These are phyloP conservation scores for Pyrus communis DNA, from an alignment of 306 rosid species.

Conservation along the genomic window DNA sequence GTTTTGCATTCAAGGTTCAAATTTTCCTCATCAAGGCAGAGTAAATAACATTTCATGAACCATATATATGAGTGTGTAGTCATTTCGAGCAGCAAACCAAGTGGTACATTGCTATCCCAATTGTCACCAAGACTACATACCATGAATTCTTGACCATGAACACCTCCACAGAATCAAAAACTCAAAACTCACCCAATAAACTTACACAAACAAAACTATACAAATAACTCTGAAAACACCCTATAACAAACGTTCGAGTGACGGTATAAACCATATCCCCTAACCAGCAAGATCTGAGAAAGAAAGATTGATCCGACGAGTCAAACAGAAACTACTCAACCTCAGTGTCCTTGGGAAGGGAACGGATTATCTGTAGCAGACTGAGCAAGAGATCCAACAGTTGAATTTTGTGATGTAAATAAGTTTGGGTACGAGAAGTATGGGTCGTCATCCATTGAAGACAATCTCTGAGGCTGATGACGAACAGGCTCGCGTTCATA, in stretches of 20 bases:
- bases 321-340: background rate
- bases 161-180: background rate
- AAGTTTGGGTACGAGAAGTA: constrained; percentile 79
- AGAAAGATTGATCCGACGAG: background rate
- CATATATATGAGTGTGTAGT: background rate
- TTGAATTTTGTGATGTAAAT: constrained; percentile 52
- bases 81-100: constrained; percentile 1
- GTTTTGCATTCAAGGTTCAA: too few relatives aligned
- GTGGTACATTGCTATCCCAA: constrained; percentile 19
- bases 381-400: constrained; percentile 39
- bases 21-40: too few relatives aligned
- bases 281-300: constrained; percentile 23
- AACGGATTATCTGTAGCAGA: constrained; percentile 32
- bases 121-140: background rate
- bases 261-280: background rate
- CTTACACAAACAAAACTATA: background rate
- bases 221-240: background rate
- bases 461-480: constrained; percentile 56
- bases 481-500: constrained; percentile 18
- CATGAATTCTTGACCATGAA: background rate
- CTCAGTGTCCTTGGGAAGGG: constrained; percentile 32
- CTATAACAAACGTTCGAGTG: background rate
- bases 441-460: constrained; percentile 76
- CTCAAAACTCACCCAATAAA: background rate
- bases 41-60: background rate